Evolutionary conservation across 1,139 yeast genomes (phyloP).

Genomic region (Debaryomyces singareniensis): DNA sequence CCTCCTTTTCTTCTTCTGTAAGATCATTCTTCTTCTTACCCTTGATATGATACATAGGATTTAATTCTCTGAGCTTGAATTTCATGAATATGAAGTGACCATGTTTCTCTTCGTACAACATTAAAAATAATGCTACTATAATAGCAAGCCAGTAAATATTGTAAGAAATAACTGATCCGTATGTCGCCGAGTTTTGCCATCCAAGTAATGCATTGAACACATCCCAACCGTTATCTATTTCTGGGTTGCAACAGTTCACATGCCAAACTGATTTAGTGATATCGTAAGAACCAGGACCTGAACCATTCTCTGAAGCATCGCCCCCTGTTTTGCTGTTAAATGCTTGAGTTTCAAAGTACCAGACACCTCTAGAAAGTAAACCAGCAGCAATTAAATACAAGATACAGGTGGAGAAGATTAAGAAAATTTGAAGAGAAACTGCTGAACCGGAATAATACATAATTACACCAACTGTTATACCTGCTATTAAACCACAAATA

Average conservation of each 20-base stretch:
- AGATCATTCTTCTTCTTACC: conserved; percentile 59
- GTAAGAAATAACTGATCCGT: conserved; percentile 80
- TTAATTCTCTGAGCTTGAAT: conserved; percentile 47
- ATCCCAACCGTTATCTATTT: conserved; percentile 87
- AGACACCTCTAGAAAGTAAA: conserved; percentile 80
- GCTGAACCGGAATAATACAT: conserved; percentile 74
- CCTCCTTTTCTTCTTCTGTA: conserved; percentile 45
- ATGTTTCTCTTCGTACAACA: conserved; percentile 66
- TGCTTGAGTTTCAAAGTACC: conserved; percentile 70
- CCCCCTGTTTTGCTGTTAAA: conserved; percentile 69
- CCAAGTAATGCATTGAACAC: conserved; percentile 55
- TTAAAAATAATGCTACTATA: conserved; percentile 46
- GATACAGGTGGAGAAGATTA: conserved; percentile 74
- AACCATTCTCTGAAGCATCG: conserved; percentile 84
- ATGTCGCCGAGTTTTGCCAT: conserved; percentile 55
- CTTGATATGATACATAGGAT: conserved; percentile 69
- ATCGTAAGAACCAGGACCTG: conserved; percentile 90
- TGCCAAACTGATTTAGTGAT: conserved; percentile 78
- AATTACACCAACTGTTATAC: conserved; percentile 55
- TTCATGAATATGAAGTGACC: conserved; percentile 38
- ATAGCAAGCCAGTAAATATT: conserved; percentile 75
- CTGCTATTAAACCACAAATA: conserved; percentile 69
- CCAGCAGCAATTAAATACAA: conserved; percentile 85
- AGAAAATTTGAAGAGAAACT: conserved; percentile 71
- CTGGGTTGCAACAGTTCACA: conserved; percentile 91